A percentile compares a stretch with the other conserved stretches of the same genome.
Conservation (phyloP, 805 yeast genomes). For the Candida maris region DNA sequence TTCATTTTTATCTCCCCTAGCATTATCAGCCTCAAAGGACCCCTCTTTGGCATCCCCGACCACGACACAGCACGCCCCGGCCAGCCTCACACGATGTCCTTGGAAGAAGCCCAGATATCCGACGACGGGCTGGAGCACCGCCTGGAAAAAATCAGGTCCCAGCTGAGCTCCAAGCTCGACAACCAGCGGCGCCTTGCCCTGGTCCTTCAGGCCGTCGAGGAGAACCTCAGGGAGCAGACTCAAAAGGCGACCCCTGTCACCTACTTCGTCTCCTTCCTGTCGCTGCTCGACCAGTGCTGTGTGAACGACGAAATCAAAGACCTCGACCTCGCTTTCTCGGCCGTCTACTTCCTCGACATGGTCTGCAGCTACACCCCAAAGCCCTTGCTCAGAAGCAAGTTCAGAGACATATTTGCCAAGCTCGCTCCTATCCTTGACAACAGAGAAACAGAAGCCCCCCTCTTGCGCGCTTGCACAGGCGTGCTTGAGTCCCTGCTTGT, state of each 20-base stretch:
- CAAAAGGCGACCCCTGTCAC: conserved; percentile 67
- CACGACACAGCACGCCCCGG: too few species aligned
- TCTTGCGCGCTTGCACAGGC: conserved; percentile 80
- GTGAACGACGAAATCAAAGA: conserved; percentile 53
- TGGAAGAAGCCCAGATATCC: conserved; percentile 33
- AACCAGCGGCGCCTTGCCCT: conserved; percentile 85
- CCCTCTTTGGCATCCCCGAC: too few species aligned
- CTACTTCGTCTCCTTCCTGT: conserved; percentile 78
- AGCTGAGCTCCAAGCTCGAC: conserved; percentile 72
- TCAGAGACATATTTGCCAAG: conserved; percentile 71
- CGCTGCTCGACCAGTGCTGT: conserved; percentile 74
- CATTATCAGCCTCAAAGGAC: too few species aligned
- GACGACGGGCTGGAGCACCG: conserved; percentile 11
- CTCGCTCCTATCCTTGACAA: conserved; percentile 77
- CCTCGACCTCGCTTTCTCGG: conserved; percentile 61
- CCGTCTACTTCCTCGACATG: conserved; percentile 78
- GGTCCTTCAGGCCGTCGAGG: conserved; percentile 86
- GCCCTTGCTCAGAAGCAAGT: conserved; percentile 65
- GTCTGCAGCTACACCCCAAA: conserved; percentile 72
- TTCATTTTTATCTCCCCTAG: too few species aligned
- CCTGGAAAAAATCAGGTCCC: conserved; percentile 55
- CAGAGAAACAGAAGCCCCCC: conserved; percentile 70
- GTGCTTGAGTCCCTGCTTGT: conserved; percentile 73
- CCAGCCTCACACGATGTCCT: conserved; percentile 80
- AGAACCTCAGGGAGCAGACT: conserved; percentile 67